Percentiles rank a stretch among this genome's conserved stretches.
Conservation (phyloP, 1,284 basidiomycete genomes). For the Ceratobasidium sp. region DNA sequence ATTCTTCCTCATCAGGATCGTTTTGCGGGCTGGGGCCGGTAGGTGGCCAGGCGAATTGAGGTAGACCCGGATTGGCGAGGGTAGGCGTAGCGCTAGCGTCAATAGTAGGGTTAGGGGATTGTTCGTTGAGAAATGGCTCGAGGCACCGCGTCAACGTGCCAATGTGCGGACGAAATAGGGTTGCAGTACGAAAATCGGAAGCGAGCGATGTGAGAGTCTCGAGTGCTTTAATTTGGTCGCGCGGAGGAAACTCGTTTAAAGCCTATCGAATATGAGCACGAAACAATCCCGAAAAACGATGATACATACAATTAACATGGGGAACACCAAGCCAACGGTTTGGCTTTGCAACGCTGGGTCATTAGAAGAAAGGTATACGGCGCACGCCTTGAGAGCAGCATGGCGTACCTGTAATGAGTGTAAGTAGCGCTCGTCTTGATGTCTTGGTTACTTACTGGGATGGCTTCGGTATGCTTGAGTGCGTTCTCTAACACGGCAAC, state of each 20-base stretch:
- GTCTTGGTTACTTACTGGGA: slow-evolving; percentile 65
- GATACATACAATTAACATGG: slow-evolving; percentile 68
- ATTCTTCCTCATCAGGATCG: slow-evolving; percentile 51
- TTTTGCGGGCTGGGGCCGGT: slow-evolving; percentile 17
- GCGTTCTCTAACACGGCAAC: slow-evolving; percentile 74
- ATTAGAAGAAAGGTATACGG: slow-evolving; percentile 72
- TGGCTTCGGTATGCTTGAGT: slow-evolving; percentile 71
- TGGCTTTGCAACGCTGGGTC: slow-evolving; percentile 71
- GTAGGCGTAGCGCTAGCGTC: slow-evolving; percentile 70
- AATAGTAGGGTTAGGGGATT: not conserved
- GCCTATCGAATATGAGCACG: slow-evolving; percentile 2
- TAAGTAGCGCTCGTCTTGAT: slow-evolving; percentile 12
- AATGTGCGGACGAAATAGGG: slow-evolving; percentile 76
- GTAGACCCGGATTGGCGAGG: slow-evolving; percentile 62
- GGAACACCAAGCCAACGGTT: slow-evolving; percentile 69
- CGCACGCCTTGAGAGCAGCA: slow-evolving; percentile 72
- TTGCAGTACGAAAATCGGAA: slow-evolving; percentile 55
- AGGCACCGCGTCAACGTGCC: slow-evolving; percentile 50
- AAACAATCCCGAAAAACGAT: not conserved
- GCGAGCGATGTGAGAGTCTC: slow-evolving; percentile 79
- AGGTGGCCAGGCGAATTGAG: slow-evolving; percentile 50
- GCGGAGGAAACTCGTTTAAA: slow-evolving; percentile 27
- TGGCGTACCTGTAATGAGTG: slow-evolving; percentile 65
- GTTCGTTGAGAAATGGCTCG: slow-evolving; percentile 38
- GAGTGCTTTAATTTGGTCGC: slow-evolving; percentile 37